phyloP scores from a whole-genome alignment of 305 asterid species.

The Rubia balearica region DNA sequence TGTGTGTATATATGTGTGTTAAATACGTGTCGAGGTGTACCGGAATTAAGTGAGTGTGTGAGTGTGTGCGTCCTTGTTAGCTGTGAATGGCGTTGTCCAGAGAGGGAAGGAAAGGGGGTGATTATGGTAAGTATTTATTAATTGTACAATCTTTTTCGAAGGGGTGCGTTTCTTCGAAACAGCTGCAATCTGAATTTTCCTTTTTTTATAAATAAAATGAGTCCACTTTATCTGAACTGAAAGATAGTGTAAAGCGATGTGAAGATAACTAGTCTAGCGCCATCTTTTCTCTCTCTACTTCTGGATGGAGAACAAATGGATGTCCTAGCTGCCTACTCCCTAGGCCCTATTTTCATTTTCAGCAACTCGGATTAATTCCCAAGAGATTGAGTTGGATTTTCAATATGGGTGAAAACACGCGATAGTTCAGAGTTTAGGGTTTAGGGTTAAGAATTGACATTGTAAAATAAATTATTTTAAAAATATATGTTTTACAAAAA shows the following conservation, averaged over 20 bases:
- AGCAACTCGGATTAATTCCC: neutral
- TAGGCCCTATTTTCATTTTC: neutral
- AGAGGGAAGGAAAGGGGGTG: neutral
- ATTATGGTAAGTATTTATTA: neutral
- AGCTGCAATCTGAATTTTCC: neutral
- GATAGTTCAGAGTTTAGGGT: too few species aligned
- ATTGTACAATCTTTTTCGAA: neutral
- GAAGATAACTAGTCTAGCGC: neutral
- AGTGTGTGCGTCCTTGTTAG: constrained; percentile 10
- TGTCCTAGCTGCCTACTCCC: neutral
- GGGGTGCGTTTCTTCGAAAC: constrained; percentile 7
- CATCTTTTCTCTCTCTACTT: neutral
- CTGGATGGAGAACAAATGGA: constrained; percentile 1
- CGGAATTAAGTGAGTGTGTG: constrained; percentile 9
- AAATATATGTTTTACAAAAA: too few species aligned
- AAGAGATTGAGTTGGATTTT: too few species aligned
- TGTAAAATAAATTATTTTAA: too few species aligned
- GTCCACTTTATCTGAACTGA: constrained; percentile 7
- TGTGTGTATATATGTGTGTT: too few species aligned
- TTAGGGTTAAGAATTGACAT: too few species aligned
- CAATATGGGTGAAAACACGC: too few species aligned
- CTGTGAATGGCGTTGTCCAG: constrained; percentile 7
- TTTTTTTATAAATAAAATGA: neutral
- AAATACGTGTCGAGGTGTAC: neutral
- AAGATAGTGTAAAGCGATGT: constrained; percentile 9